Percentiles rank a stretch among this genome's conserved stretches.
These are phyloP conservation scores for Leccinum uliginosum DNA, from an alignment of 768 basidiomycete genomes.

Conservation along the genomic window DNA sequence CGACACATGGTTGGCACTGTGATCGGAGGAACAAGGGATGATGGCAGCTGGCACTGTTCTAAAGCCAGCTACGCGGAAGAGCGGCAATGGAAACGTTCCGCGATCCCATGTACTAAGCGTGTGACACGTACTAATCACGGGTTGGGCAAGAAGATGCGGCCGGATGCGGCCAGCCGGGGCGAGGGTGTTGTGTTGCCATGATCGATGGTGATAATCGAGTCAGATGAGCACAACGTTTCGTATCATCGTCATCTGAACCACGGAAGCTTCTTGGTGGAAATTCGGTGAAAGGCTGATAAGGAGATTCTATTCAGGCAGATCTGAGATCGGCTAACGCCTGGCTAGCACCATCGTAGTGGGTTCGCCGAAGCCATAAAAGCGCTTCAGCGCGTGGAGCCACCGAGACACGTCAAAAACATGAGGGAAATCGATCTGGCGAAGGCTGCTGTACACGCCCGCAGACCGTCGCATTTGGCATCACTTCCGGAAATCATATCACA, in stretches of 20 bases:
- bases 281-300: slow-evolving; percentile 31
- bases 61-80: slow-evolving; percentile 15
- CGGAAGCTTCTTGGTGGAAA: slow-evolving; percentile 10
- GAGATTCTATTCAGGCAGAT: slow-evolving; percentile 12
- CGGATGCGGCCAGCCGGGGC: slow-evolving; percentile 6
- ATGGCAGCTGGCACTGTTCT: not conserved
- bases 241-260: not conserved
- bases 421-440: slow-evolving; percentile 15
- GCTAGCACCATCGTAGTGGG: slow-evolving; percentile 10
- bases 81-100: slow-evolving; percentile 25
- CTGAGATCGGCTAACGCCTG: slow-evolving; percentile 24
- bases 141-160: slow-evolving; percentile 8
- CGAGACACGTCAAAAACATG: slow-evolving; percentile 27
- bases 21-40: slow-evolving; percentile 15
- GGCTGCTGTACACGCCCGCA: slow-evolving; percentile 8
- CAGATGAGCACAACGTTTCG: slow-evolving; percentile 17
- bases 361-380: slow-evolving; percentile 17
- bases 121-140: not conserved
- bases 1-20: slow-evolving; percentile 10
- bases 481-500: not conserved
- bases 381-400: slow-evolving; percentile 11
- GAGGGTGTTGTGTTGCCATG: slow-evolving; percentile 8
- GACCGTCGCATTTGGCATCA: slow-evolving; percentile 12
- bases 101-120: slow-evolving; percentile 6
- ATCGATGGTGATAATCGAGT: slow-evolving; percentile 19